Evolutionary conservation across 257 asterid genomes (phyloP), one percentile per base, ranked within the genome.

Genomic region (Cruciata laevipes): DNA sequence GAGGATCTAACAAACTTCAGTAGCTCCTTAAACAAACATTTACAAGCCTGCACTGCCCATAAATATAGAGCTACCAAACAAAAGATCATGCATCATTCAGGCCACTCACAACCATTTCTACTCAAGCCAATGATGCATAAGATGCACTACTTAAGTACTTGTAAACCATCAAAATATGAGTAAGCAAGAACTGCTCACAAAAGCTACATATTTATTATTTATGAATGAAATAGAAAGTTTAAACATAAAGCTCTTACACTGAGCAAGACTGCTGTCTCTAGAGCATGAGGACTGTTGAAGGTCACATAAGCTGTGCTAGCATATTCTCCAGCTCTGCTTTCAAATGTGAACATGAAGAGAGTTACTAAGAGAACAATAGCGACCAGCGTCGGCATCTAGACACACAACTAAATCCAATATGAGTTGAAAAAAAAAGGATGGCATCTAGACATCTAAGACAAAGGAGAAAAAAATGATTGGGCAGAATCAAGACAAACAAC

Each of bases 251-350:
- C 97, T 90, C 97, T 90, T 86, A 94, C 99, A 87, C 91, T 87
- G 79, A 94, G 95, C 77, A 94, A 85, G 56, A 90, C 84, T 60
- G 96, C 99, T 17, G 99, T 94, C 84, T 94, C 99, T 83, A 87
- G 72, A 78, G 97, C 89, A 83, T 90, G 95, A 53, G 89, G 63
- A 75, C 84, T 86, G 75, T 60, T 84, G 81, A 94, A 94, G 38
- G 99, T 87, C 76, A 94, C 97, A 63, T 94, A 94, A 32, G 97
- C 97, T 3, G 95, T 81, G 74, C 85, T 74, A 69, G 95, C 96
- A 81, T 81, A 73, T 74, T 87, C 93, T 67, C 95, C 96, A 69
- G 85, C 95, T 81, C 99, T 94, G 88, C 49, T 76, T 75, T 74
- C 62, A 10, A 66, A 77, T 72, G 75, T 38, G 72, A 78, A 44